Conservation (phyloP, 306 rosid genomes). For the Betula pendula region DNA sequence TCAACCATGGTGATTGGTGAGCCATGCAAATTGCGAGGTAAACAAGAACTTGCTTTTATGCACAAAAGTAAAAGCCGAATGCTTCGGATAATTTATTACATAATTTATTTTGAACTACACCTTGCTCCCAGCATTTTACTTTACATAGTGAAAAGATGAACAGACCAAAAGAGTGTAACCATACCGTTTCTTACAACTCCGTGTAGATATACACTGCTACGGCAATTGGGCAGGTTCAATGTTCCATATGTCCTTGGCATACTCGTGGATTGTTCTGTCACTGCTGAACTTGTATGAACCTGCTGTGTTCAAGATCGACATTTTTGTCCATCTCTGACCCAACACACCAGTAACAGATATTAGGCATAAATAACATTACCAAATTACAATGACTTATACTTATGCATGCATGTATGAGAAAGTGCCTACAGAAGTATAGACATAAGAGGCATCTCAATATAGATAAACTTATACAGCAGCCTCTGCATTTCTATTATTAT, state of each 20-base stretch:
- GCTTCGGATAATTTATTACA: background rate
- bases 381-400: background rate
- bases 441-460: conserved; percentile 4
- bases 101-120: background rate
- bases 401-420: background rate
- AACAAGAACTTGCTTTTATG: background rate
- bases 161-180: conserved; percentile 6
- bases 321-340: conserved; percentile 84
- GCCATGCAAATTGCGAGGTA: background rate
- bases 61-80: background rate
- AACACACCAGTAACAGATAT: conserved; percentile 26
- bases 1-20: background rate
- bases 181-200: conserved; percentile 16
- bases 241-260: conserved; percentile 89
- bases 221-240: conserved; percentile 64
- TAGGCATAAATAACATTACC: conserved; percentile 27
- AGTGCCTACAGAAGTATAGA: conserved; percentile 12
- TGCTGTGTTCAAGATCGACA: conserved; percentile 95
- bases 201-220: conserved; percentile 30
- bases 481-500: background rate
- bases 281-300: conserved; percentile 98
- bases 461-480: background rate
- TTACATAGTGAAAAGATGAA: background rate
- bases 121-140: background rate
- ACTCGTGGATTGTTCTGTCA: conserved; percentile 94